Evolutionary conservation across 441 rosid genomes (phyloP).

Genomic region (Mallotus japonicus): DNA sequence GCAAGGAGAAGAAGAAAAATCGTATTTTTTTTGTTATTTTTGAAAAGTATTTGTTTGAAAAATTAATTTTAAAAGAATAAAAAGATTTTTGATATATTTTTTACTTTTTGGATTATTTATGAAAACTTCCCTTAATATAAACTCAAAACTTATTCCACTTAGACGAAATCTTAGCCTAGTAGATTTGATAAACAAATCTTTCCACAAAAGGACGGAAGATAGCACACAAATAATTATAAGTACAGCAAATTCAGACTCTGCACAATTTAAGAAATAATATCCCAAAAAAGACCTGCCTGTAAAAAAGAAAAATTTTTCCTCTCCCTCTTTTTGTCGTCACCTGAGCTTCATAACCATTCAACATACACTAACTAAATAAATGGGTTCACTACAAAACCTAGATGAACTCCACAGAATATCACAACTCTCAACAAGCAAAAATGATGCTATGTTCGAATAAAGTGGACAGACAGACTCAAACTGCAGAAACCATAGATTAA

Average conservation of each 20-base stretch:
- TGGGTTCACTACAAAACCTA: slow-evolving; percentile 19
- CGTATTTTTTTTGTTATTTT: too few species aligned
- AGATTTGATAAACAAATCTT: not conserved
- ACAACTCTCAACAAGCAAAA: slow-evolving; percentile 34
- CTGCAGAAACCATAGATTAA: too few species aligned
- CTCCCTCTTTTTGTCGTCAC: not conserved
- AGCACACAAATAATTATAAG: not conserved
- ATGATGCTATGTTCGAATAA: slow-evolving; percentile 33
- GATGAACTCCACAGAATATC: slow-evolving; percentile 15
- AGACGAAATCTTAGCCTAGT: not conserved
- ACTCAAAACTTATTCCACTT: not conserved
- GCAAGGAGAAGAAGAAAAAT: too few species aligned
- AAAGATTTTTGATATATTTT: too few species aligned
- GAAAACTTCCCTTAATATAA: too few species aligned
- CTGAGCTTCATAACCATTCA: not conserved
- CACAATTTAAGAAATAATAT: slow-evolving; percentile 15
- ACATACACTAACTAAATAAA: slow-evolving; percentile 18
- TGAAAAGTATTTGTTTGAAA: too few species aligned
- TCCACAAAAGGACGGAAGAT: not conserved
- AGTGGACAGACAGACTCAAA: slow-evolving; percentile 23
- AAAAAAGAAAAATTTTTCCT: not conserved
- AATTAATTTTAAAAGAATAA: too few species aligned
- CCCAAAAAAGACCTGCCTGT: slow-evolving; percentile 4
- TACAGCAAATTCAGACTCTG: slow-evolving; percentile 15
- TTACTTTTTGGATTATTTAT: too few species aligned